Conservation (phyloP, 75 land plant species). For the Picea glauca region DNA sequence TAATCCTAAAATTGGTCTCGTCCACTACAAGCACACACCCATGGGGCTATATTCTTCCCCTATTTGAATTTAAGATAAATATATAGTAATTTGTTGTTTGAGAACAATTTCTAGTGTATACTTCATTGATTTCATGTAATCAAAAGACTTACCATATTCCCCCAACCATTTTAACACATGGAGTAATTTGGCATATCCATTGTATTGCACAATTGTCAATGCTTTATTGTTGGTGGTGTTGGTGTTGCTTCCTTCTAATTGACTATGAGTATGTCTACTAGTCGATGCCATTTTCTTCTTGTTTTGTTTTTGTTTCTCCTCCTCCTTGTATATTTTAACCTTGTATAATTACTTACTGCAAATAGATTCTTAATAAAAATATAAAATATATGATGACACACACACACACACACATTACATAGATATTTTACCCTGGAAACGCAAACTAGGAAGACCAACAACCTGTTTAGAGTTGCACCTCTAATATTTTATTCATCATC, state of each 20-base stretch:
- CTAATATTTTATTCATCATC: no score
- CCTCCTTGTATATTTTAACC: no score
- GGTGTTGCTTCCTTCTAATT: background rate
- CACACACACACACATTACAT: no score
- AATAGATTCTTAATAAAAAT: no score
- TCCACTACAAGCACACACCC: constrained; percentile 86
- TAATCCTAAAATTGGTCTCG: constrained; percentile 61
- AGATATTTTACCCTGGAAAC: no score
- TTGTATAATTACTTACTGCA: no score
- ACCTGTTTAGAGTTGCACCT: no score
- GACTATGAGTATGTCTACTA: no score
- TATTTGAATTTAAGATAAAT: constrained; percentile 81
- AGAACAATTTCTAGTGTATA: constrained; percentile 35
- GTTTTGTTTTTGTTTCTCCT: no score
- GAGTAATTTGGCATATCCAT: constrained; percentile 74
- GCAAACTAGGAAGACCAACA: no score
- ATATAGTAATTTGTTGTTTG: constrained; percentile 77
- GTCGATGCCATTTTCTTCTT: no score
- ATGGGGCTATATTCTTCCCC: constrained; percentile 92
- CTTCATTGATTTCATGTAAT: constrained; percentile 66
- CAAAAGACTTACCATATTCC: constrained; percentile 75
- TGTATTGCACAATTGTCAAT: constrained; percentile 80
- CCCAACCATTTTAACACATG: constrained; percentile 87
- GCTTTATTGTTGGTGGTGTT: background rate
- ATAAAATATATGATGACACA: no score